A percentile compares a stretch with the other conserved stretches of the same genome.
Conservation (phyloP, 2,329 filamentous ascomycete genomes). For the Xylaria sp. region DNA sequence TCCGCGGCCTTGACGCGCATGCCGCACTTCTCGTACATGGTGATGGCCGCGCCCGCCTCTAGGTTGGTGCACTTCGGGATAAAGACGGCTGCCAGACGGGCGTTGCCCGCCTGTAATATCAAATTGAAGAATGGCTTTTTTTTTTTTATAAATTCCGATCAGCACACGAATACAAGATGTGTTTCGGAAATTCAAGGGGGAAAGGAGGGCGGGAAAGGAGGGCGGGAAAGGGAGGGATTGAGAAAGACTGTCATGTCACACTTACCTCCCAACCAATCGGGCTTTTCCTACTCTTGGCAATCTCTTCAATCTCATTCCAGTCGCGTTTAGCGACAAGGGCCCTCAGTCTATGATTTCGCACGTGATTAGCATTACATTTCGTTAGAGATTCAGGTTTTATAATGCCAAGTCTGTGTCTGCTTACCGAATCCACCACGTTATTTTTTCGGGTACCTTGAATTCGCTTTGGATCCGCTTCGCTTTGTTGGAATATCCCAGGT, state of each 20-base stretch:
- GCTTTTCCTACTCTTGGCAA: constrained; percentile 80
- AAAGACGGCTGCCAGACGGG: constrained; percentile 83
- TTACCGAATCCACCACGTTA: constrained; percentile 83
- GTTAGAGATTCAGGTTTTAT: not conserved
- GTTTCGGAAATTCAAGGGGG: not conserved
- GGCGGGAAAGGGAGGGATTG: not conserved
- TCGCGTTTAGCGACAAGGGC: constrained; percentile 90
- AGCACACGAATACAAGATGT: not conserved
- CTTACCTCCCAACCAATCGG: constrained; percentile 96
- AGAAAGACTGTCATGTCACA: constrained; percentile 29
- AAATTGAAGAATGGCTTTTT: constrained; percentile 89
- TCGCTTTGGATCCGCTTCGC: constrained; percentile 90
- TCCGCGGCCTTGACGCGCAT: constrained; percentile 89
- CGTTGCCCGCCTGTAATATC: constrained; percentile 87
- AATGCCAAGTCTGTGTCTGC: constrained; percentile 36
- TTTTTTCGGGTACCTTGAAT: constrained; percentile 92
- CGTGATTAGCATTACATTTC: constrained; percentile 16
- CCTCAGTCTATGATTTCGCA: constrained; percentile 69
- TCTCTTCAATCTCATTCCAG: constrained; percentile 92
- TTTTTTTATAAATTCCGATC: constrained; percentile 49
- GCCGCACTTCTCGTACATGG: constrained; percentile 97
- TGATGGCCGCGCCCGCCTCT: constrained; percentile 75
- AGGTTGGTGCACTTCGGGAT: constrained; percentile 86
- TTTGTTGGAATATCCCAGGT: constrained; percentile 82
- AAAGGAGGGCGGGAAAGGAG: not conserved